Base-by-base conservation (phyloP, 2,329 filamentous ascomycete species). In the Emmonsia crescens region DNA sequence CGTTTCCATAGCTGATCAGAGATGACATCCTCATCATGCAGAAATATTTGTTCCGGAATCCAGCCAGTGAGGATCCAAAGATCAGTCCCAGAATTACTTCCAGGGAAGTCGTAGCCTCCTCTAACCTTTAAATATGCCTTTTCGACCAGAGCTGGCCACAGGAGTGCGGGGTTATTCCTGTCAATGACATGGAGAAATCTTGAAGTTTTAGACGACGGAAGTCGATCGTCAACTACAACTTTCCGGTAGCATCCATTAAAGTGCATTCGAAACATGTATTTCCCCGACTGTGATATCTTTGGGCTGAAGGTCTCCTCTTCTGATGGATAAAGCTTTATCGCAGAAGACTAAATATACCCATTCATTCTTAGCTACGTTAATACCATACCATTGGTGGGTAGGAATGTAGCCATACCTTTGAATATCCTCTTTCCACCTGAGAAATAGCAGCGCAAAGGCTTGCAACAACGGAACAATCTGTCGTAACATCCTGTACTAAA, bases 61-160 rank as follows among this genome's bases (percentile, higher is more conserved):
- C 94, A 99, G 36, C 94, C 93, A 0, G 89, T 96, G 60, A 99
- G 76, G 1, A 95, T 88, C 85, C 90, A 96, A 3, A 99, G 77
- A 74, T 99, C 94, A 2, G 93, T 97, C 12, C 91, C 92, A 0
- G 93, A 97, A 73, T 97, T 97, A 70, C 94, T 97, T 8, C 94
- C 94, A 0, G 94, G 93, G 66, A 99, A 99, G 70, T 99, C 92
- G 72, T 99, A 99, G 40, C 94, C 94, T 33, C 94, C 94, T 61
- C 93, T 85, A 12, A 97, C 85, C 77, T 97, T 99, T 1, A 99
- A 79, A 68, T 99, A 99, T 0, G 94, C 94, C 72, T 99, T 99
- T 72, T 99, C 94, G 19, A 97, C 78, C 4, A 99, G 80, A 1
- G 93, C 91, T 5, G 94, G 94, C 91, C 93, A 97, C 16, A 97